Evolutionary conservation across 2,329 filamentous ascomycete genomes (phyloP), one percentile per base, ranked within the genome.

Genomic region (Lachnellula subtilissima): DNA sequence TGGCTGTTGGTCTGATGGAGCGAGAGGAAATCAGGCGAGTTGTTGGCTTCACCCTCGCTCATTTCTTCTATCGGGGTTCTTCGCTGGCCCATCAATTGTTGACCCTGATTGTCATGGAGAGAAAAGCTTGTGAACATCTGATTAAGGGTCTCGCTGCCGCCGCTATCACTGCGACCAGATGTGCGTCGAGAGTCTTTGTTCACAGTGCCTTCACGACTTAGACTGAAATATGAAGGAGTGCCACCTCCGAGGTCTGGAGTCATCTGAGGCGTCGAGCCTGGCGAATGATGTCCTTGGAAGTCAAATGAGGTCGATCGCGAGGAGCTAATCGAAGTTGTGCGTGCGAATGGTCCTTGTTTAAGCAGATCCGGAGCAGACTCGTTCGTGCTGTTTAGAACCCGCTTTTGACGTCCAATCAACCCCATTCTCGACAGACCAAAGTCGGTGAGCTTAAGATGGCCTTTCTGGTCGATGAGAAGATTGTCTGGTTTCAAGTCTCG

Each of bases 391-490:
- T 87, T 94, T 48, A 97, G 78, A 22, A 93, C 91, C 66, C 94
- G 86, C 76, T 99, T 97, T 74, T 99, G 94, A 66, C 94, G 89
- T 57, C 94, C 94, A 59, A 99, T 89, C 61, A 99, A 78, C 70
- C 94, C 95, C 93, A 99, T 97, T 28, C 94, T 86, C 12, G 94
- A 99, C 25, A 99, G 78, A 58, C 94, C 94, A 75, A 99, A 99
- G 71, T 99, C 94, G 1, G 95, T 99, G 65, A 99, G 78, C 73
- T 99, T 99, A 55, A 99, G 76, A 74, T 99, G 94, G 2, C 94
- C 94, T 67, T 91, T 96, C 66, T 95, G 91, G 69, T 99, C 95
- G 65, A 99, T 99, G 52, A 99, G 81, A 35, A 99, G 81, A 69
- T 99, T 99, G 71, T 99, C 94, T 1, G 94, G 94, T 73, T 99